Evolutionary conservation across 495 filamentous ascomycete species (phyloP).

Genomic region (Lasiosphaeria miniovina): DNA sequence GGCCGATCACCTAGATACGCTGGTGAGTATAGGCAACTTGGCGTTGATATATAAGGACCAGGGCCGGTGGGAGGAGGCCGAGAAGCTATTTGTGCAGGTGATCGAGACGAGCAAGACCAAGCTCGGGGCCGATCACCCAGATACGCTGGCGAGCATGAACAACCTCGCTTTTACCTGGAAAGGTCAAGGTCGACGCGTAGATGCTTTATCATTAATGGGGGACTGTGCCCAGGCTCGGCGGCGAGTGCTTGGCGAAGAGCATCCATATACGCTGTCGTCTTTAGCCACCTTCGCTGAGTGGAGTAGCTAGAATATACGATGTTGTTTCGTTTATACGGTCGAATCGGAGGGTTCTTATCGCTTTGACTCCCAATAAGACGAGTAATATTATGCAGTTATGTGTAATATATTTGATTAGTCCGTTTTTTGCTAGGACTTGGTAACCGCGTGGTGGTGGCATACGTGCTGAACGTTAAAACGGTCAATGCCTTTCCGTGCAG

Average conservation of each 20-base stretch:
- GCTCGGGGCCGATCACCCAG: constrained; percentile 32
- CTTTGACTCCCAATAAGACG: no score
- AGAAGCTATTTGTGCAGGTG: background rate
- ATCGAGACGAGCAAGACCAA: background rate
- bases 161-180: constrained; percentile 29
- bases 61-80: constrained; percentile 1
- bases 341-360: no score
- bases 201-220: background rate
- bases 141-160: constrained; percentile 34
- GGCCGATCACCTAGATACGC: background rate
- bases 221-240: background rate
- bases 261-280: background rate
- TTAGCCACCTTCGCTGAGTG: background rate
- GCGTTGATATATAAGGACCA: background rate
- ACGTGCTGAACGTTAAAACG: no score
- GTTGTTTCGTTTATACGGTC: background rate
- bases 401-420: no score
- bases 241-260: constrained; percentile 1
- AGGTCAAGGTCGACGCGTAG: constrained; percentile 7
- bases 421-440: no score
- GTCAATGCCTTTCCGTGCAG: no score
- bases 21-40: constrained; percentile 3
- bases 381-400: no score
- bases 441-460: no score
- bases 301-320: background rate